Conservation (phyloP, 2,329 filamentous ascomycete genomes). For the Cercospora janseana region DNA sequence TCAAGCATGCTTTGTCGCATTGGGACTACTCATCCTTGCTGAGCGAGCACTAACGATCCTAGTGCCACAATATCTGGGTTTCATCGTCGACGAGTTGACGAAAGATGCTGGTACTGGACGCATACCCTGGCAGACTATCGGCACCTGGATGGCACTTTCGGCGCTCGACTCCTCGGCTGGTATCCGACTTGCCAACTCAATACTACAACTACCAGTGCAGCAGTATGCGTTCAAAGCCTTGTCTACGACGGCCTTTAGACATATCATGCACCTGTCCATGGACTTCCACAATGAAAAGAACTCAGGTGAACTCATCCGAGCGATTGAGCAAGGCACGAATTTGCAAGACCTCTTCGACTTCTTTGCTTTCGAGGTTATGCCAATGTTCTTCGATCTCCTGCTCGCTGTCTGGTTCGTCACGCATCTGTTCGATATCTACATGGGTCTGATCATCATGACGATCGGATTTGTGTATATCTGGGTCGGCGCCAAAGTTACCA, state of each 20-base stretch:
- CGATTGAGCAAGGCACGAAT: constrained; percentile 62
- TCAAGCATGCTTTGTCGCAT: constrained; percentile 65
- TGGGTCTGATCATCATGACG: constrained; percentile 51
- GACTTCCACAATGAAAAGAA: constrained; percentile 68
- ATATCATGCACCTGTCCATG: constrained; percentile 67
- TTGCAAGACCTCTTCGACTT: constrained; percentile 60
- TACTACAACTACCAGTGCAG: constrained; percentile 56
- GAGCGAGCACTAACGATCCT: constrained; percentile 73
- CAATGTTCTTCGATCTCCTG: constrained; percentile 61
- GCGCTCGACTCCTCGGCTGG: constrained; percentile 54
- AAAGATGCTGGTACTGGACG: constrained; percentile 46
- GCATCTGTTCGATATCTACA: constrained; percentile 61
- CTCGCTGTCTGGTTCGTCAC: constrained; percentile 62
- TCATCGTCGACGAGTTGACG: constrained; percentile 69
- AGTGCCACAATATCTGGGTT: constrained; percentile 76
- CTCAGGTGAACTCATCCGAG: constrained; percentile 63
- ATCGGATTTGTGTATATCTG: constrained; percentile 54
- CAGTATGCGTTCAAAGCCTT: constrained; percentile 59
- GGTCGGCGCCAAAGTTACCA: constrained; percentile 47
- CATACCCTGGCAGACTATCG: constrained; percentile 55
- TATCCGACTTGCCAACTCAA: constrained; percentile 50
- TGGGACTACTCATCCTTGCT: constrained; percentile 66
- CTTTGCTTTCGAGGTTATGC: constrained; percentile 59
- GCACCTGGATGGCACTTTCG: constrained; percentile 50
- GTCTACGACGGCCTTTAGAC: constrained; percentile 61